Conservation (phyloP, 2,329 filamentous ascomycete species). For the Aspergillus latus region DNA sequence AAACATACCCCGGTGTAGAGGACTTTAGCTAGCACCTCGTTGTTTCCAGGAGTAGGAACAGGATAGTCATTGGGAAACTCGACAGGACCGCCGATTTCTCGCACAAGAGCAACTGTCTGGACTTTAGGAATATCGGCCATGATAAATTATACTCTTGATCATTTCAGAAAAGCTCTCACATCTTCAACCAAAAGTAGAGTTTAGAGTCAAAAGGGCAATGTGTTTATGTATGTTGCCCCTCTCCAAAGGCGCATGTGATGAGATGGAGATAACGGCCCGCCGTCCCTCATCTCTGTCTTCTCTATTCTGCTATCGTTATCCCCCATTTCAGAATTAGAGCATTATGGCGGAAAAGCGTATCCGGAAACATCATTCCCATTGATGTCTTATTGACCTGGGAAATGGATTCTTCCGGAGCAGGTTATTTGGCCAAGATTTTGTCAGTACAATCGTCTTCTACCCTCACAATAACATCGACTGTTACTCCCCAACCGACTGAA, state of each 20-base stretch:
- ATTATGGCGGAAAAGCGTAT: not conserved
- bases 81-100: slow-evolving; percentile 40
- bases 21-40: slow-evolving; percentile 48
- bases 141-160: not conserved
- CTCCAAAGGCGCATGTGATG: not conserved
- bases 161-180: not conserved
- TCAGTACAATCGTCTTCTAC: no score
- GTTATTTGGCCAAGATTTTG: no score
- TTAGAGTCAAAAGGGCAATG: not conserved
- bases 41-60: slow-evolving; percentile 38
- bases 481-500: no score
- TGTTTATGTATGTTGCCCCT: not conserved
- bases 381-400: no score
- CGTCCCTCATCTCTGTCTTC: no score
- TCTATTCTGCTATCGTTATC: not conserved
- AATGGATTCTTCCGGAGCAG: no score
- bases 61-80: slow-evolving; percentile 45
- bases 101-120: slow-evolving; percentile 47
- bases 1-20: slow-evolving; percentile 49
- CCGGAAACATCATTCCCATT: not conserved
- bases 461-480: no score
- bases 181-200: no score
- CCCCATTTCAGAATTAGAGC: not conserved
- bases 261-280: not conserved
- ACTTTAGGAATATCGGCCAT: slow-evolving; percentile 16